Evolutionary conservation across 345 rosid species (phyloP).

Genomic region (Angophora floribunda): DNA sequence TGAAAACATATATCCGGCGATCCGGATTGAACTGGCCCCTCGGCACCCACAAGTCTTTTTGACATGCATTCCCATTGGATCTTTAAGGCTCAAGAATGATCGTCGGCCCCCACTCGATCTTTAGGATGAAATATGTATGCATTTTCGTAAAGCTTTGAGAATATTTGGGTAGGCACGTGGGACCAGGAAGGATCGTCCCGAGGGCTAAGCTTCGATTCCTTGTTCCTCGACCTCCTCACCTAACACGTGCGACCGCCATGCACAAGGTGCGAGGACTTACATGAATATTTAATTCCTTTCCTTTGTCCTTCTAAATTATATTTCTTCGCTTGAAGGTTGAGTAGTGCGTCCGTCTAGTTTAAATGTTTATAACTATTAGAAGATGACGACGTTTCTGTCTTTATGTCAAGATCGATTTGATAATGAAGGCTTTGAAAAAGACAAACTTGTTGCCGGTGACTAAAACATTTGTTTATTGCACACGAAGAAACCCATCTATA

Average conservation of each 20-base stretch:
- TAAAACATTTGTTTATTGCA: neutral
- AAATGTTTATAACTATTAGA: neutral
- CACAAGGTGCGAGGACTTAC: neutral
- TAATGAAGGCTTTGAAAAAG: fast-evolving
- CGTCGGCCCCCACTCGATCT: neutral
- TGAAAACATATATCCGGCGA: fast-evolving
- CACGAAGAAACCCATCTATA: neutral
- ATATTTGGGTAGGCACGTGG: neutral
- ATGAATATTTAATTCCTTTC: neutral
- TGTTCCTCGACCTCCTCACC: neutral
- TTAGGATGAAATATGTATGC: neutral
- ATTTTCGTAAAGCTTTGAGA: neutral
- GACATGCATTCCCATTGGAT: neutral
- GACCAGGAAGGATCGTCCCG: neutral
- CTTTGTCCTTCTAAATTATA: neutral
- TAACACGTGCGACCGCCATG: neutral
- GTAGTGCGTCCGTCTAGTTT: fast-evolving
- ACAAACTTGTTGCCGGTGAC: fast-evolving
- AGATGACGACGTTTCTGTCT: neutral
- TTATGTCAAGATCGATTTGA: neutral
- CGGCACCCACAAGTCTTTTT: neutral
- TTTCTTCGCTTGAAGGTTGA: neutral
- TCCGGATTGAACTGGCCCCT: neutral
- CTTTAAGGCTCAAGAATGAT: neutral
- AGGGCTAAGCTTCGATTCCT: neutral